These are phyloP conservation scores for Pinus taeda DNA, from an alignment of 75 land plant genomes.

Conservation along the genomic window DNA sequence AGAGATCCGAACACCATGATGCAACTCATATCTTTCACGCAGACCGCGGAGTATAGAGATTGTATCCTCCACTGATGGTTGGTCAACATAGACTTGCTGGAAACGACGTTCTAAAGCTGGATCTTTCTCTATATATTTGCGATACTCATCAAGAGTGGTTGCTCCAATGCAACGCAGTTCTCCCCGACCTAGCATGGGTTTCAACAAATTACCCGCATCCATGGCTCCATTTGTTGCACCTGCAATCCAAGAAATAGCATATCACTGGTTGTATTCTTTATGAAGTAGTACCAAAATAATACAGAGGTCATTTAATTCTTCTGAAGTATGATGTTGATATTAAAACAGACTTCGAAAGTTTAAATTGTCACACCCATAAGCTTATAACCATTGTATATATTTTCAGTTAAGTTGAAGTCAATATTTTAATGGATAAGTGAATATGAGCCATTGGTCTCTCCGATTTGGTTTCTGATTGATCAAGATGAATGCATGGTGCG, in stretches of 20 bases:
- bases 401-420: too few species aligned
- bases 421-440: too few species aligned
- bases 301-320: too few species aligned
- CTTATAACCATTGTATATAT: too few species aligned
- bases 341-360: too few species aligned
- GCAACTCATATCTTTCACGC: constrained; percentile 56
- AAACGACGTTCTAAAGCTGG: constrained; percentile 61
- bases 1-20: constrained; percentile 62
- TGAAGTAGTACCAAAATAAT: too few species aligned
- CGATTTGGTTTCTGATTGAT: too few species aligned
- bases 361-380: too few species aligned
- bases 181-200: constrained; percentile 66
- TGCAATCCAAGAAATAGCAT: background rate
- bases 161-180: constrained; percentile 73
- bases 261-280: too few species aligned
- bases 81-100: constrained; percentile 59
- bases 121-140: constrained; percentile 69
- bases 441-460: too few species aligned
- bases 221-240: constrained; percentile 54
- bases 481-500: too few species aligned
- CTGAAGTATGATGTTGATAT: too few species aligned
- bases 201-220: constrained; percentile 65
- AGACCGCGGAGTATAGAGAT: constrained; percentile 56
- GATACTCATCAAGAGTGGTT: constrained; percentile 57
- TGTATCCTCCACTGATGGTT: constrained; percentile 65